Base-by-base conservation (phyloP, 495 filamentous ascomycete species). In the Xylaria intraflava region DNA sequence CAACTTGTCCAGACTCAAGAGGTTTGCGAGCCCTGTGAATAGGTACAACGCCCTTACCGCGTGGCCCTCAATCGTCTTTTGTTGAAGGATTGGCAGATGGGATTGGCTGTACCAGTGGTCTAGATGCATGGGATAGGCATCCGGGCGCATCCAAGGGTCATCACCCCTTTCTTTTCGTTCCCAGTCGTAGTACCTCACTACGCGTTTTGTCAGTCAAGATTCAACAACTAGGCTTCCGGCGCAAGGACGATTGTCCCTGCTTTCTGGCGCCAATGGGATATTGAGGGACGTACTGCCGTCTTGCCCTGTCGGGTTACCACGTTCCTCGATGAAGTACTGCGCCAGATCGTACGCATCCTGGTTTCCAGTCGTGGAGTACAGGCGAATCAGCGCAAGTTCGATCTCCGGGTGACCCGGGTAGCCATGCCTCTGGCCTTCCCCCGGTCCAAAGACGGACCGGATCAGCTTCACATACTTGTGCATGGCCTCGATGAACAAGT, bases 341-440 rank as follows among this genome's bases (percentile, higher is more conserved):
- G 78, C 81, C 7, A 84, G 65, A 6, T 63, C 61, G 7, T 80
- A 71, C 47, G 79, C 72, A 9, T 75, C 65, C 22, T 70, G 48
- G 46, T 78, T 67, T 2, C 62, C 55, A 4, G 77, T 80, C 16
- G 65, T 62, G 8, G 74, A 66, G 53, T 78, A 79, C 4, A 83
- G 67, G 7, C 81, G 68, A n/a, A 82, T 54, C 3, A 83, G 67
- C 14, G 78, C 74, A 5, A 84, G 67, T 57, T 84, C 80, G 40
- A 82, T 81, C 53, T 84, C 80, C 0, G 74, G 79, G 56, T 83
- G 81, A 0, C 79, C 81, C 6, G 80, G 81, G 50, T 83, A 84
- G 12, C 78, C 80, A 29, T 74, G 76, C 38, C 72, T 74, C 58
- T 82, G 75, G n/a, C 60, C 63, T 14, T 70, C 58, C 5, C 71